Evolutionary conservation across 208 protist genomes (phyloP), one percentile per base, ranked within the genome.

Genomic region (Leishmania braziliensis): DNA sequence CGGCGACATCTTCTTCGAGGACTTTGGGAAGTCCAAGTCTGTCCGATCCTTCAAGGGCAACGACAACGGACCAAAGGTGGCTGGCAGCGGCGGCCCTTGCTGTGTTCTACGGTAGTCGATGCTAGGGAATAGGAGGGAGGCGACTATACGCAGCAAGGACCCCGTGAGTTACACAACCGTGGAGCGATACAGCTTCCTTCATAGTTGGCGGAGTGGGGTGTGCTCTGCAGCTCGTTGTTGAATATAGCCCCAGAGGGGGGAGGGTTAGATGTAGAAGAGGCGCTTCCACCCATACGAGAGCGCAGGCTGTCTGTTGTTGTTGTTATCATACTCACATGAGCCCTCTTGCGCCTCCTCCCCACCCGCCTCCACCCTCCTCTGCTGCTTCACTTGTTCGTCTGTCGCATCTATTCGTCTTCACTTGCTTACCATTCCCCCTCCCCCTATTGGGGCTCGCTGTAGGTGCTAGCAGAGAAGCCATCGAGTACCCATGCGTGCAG

Each of bases 1-100:
- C 14, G 91, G 93, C 9, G 68, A 88, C 29, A 62, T 83, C 62
- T 81, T 95, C 74, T 97, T 97, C 54, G 93, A 95, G 54, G 85
- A 95, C 63, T 97, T 97, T 75, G 91, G 93, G 33, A 91, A 89
- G 81, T 33, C 33, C 0, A 20, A 75, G 36, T 74, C 36, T 12
- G 69, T n/a, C 18, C 75, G 69, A 12, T 71, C 71, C 23, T 26
- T 70, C 39, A 81, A 75, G 12, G 53, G 75, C 33, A 80, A 23
- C 10, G 43, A 71, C 50, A 74, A 81, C 70, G 83, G 82, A 46
- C 65, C 43, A 20, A 58, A 54, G 23, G 85, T 88, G 5, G 76
- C 84, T 16, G 79, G 69, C 33, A 66, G 79, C 6, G 48, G 58
- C 5, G 77, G 36, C 6, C 65, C 36, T 39, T 33, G 76, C 76